Base-by-base conservation (phyloP, 139 green algal genomes). In the Parachlorella kessleri region DNA sequence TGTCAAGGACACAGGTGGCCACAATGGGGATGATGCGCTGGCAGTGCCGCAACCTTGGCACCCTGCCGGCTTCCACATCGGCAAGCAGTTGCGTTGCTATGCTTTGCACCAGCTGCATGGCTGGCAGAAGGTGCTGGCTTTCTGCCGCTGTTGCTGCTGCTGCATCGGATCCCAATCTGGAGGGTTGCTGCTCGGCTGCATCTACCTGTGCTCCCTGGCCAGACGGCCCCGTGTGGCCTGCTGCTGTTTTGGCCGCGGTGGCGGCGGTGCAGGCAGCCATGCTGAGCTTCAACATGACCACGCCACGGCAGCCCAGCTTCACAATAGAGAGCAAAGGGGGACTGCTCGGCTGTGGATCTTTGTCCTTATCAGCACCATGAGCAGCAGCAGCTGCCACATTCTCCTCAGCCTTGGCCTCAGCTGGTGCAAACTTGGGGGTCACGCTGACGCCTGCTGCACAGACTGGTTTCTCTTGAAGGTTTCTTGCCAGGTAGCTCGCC, bases 21-120 rank as follows among this genome's bases (percentile, higher is more conserved):
- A 76, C 67, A 42, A 81, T 64, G 0, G 68, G 68, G 1, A 71
- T 32, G 7, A 81, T 36, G 53, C 76, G 67, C 30, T 76, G 68
- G 48, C 72, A 66, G 28, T 81, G 66, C 66, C 36, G 24, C 66
- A 81, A 53, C 35, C 75, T 65, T 8, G 42, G 2, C 75, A 48
- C 48, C 41, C 26, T 59, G 30, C 75, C 42, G 14, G 18, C 36
- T 1, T 54, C 66, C 32, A 81, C 28, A 41, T 81, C 75, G 10
- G 35, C 26, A 24, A 81, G 42, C 33, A 81, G 40, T 3, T 41
- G 30, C 2, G 66, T 66, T 6, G 18, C 48, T 18, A 48, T 32
- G 24, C 37, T 5, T 8, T 39, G 26, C 10, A 69, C 66, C 1
- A 42, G 28, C 4, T 33, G 37, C 35, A 28, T 30, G 33, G n/a